These are phyloP conservation scores for Penicillium freii DNA, from an alignment of 2,329 filamentous ascomycete genomes.

Conservation along the genomic window DNA sequence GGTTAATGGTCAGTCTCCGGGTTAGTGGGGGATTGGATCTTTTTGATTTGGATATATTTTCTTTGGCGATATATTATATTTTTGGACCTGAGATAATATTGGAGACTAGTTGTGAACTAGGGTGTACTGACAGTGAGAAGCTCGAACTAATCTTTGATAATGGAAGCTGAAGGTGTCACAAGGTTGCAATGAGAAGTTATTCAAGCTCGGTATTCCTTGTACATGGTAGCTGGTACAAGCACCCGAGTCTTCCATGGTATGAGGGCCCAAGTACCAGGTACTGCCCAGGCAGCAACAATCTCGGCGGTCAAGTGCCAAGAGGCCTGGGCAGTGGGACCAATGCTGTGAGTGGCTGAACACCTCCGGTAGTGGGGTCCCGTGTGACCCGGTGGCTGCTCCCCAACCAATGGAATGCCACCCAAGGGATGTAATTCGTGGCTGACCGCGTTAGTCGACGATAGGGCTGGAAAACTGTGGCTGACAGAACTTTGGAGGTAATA, in stretches of 20 bases:
- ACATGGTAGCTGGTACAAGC: constrained; percentile 2
- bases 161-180: background rate
- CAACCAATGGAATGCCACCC: constrained; percentile 11
- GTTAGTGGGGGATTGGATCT: background rate
- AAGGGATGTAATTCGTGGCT: constrained; percentile 17
- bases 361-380: background rate
- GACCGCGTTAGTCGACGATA: constrained; percentile 12
- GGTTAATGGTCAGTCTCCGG: background rate
- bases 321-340: background rate
- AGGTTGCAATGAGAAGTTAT: background rate
- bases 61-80: background rate
- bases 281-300: constrained; percentile 25
- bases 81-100: background rate
- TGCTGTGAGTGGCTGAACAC: background rate
- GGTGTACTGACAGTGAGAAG: background rate
- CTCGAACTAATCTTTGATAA: constrained; percentile 4
- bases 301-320: constrained; percentile 17
- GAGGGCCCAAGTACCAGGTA: constrained; percentile 1
- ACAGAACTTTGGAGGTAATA: background rate
- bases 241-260: background rate
- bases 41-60: background rate
- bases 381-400: constrained; percentile 11
- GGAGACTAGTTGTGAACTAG: background rate
- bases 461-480: constrained; percentile 20
- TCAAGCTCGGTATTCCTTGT: background rate